Conservation (phyloP, 768 basidiomycete genomes). For the Suillus luteus region DNA sequence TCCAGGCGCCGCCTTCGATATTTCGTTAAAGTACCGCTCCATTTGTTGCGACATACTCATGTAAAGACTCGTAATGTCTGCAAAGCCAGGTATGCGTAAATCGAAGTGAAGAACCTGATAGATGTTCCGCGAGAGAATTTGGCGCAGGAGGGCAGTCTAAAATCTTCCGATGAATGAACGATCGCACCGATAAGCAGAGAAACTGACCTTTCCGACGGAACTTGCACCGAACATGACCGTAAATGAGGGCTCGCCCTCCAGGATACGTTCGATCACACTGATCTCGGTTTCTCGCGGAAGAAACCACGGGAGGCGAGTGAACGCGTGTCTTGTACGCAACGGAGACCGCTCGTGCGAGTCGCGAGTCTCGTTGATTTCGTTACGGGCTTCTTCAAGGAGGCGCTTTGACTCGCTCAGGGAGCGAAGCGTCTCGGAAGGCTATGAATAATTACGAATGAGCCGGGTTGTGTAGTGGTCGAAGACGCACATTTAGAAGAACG, state of each 20-base stretch:
- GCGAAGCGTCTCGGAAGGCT: conserved; percentile 80
- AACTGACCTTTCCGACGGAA: conserved; percentile 72
- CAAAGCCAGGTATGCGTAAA: conserved; percentile 81
- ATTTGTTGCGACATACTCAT: conserved; percentile 77
- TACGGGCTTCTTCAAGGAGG: conserved; percentile 75
- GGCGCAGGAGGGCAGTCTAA: conserved; percentile 76
- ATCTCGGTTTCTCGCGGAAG: conserved; percentile 69
- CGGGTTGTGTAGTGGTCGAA: conserved; percentile 15
- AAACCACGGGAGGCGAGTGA: conserved; percentile 75
- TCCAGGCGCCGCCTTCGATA: conserved; percentile 59
- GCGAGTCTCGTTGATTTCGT: conserved; percentile 68
- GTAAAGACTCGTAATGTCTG: conserved; percentile 78
- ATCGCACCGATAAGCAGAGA: neutral
- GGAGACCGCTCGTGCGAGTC: conserved; percentile 52
- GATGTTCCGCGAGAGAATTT: conserved; percentile 65
- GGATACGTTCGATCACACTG: conserved; percentile 60
- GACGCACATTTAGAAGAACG: conserved; percentile 71
- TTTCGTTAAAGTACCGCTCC: conserved; percentile 75
- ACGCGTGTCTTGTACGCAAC: conserved; percentile 72
- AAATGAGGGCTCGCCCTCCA: conserved; percentile 74
- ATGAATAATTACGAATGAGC: conserved; percentile 8
- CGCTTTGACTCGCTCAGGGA: conserved; percentile 78
- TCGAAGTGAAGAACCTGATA: conserved; percentile 87
- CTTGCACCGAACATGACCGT: conserved; percentile 81
- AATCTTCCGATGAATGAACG: conserved; percentile 4